Percentiles rank a stretch among this genome's conserved stretches.
Evolutionary conservation across 2,329 filamentous ascomycete genomes (phyloP).

Genomic region (Colletotrichum sansevieriae): DNA sequence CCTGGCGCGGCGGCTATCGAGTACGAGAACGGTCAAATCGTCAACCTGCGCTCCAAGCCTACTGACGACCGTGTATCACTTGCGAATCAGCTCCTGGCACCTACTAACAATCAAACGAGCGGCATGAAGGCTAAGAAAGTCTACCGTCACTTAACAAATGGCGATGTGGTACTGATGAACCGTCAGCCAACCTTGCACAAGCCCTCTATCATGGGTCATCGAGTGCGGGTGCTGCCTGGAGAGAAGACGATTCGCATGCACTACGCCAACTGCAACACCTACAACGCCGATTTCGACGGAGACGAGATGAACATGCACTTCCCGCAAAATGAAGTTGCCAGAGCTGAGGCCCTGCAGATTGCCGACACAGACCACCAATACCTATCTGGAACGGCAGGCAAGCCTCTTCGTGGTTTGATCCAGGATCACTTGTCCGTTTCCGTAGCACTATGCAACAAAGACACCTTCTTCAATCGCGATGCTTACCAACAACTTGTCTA

Average conservation of each 20-base stretch:
- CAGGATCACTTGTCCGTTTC: conserved; percentile 98
- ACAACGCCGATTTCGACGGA: conserved; percentile 99
- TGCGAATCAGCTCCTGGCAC: conserved; percentile 92
- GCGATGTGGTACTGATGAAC: conserved; percentile 98
- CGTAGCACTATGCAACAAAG: conserved; percentile 89
- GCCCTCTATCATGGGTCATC: conserved; percentile 98
- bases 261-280: conserved; percentile 99
- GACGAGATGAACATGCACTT: conserved; percentile 99
- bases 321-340: conserved; percentile 94
- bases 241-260: conserved; percentile 99
- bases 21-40: conserved; percentile 92
- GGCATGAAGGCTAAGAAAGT: conserved; percentile 94
- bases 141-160: conserved; percentile 93
- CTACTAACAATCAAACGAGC: conserved; percentile 79
- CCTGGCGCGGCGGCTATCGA: conserved; percentile 95
- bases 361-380: conserved; percentile 99
- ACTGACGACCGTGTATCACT: conserved; percentile 88
- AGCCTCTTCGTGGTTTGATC: conserved; percentile 94
- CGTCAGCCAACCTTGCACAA: conserved; percentile 98
- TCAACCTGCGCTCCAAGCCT: conserved; percentile 89
- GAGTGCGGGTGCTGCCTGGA: conserved; percentile 89
- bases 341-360: conserved; percentile 91
- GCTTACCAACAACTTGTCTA: conserved; percentile 97
- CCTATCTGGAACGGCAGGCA: conserved; percentile 91
- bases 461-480: conserved; percentile 88